Evolutionary conservation across 2,329 filamentous ascomycete species (phyloP), one percentile per base, ranked within the genome.

Genomic region (Trichophaea hybrida): DNA sequence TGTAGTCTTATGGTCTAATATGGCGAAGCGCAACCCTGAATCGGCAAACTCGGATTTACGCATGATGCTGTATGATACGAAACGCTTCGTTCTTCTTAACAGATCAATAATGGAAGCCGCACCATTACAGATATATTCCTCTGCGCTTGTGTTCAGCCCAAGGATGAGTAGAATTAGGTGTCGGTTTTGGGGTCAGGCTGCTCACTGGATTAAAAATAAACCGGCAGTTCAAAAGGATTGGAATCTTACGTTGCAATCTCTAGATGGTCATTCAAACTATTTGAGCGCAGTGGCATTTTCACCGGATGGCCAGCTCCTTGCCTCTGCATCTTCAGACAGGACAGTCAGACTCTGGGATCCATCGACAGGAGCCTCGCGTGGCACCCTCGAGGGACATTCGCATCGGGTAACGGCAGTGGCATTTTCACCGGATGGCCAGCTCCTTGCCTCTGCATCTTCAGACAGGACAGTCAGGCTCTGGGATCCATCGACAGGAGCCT

Each of bases 201-300:
- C 37, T 7, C 7, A n/a, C 37, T 40, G 37, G 37, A 40, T 40
- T n/a, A 40, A 7, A n/a, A 40, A 7, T n/a, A 7, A 40, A 40
- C 37, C 37, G 37, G 37, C n/a, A n/a, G 37, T 40, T 40, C 37
- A 40, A 40, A 40, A 40, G 7, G 37, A 40, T 7, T 40, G 37
- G 37, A n/a, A 40, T n/a, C n/a, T 69, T 76, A 96, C 51, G 82
- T 85, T 0, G 97, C 91, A 91, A 88, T 97, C 71, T 91, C 93
- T 8, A 78, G 6, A 96, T 97, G 72, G 90, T 91, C 0, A 76
- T 97, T 2, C 85, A 86, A 13, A 79, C 89, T 37, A 40, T n/a
- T 7, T 40, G 7, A n/a, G 7, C 7, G n/a, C n/a, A 7, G 37
- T 40, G 37, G 37, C 37, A 40, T 40, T 40, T n/a, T 40, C 37